phyloP scores from a whole-genome alignment of 495 filamentous ascomycete species.

The Lasiosphaeriaceae sp. region DNA sequence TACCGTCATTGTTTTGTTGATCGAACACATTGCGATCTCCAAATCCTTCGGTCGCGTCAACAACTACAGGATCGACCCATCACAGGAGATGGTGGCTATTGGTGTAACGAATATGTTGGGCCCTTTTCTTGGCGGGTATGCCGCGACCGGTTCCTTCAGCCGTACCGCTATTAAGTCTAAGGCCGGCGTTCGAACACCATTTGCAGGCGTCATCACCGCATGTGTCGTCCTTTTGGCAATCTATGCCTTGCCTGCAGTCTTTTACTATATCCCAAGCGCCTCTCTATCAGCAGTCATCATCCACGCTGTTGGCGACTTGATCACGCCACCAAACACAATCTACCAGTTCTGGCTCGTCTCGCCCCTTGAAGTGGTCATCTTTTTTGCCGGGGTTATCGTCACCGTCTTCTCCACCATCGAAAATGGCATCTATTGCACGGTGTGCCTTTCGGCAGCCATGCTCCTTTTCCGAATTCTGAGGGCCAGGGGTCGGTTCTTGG shows the following conservation, averaged over 20 bases:
- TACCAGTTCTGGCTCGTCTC: conserved; percentile 96
- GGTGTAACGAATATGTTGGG: conserved; percentile 88
- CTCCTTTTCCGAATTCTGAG: conserved; percentile 83
- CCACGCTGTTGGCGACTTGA: conserved; percentile 91
- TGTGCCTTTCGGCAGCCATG: conserved; percentile 69
- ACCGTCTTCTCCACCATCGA: conserved; percentile 88
- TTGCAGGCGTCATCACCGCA: conserved; percentile 89
- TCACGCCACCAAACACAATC: conserved; percentile 88
- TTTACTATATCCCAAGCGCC: conserved; percentile 90
- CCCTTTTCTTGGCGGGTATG: conserved; percentile 91
- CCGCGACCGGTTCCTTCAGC: conserved; percentile 94
- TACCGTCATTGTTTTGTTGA: conserved; percentile 83
- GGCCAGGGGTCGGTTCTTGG: conserved; percentile 82
- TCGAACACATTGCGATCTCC: conserved; percentile 96
- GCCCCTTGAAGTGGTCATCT: conserved; percentile 85
- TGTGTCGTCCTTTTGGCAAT: conserved; percentile 88
- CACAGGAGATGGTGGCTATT: conserved; percentile 94
- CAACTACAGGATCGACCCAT: conserved; percentile 97
- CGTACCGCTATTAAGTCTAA: conserved; percentile 98
- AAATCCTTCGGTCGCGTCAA: conserved; percentile 97
- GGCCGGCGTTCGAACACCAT: conserved; percentile 89
- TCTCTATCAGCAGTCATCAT: conserved; percentile 93
- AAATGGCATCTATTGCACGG: conserved; percentile 85
- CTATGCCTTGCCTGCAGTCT: conserved; percentile 85
- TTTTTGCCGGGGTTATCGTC: conserved; percentile 89